Base-by-base conservation (phyloP, 164 flowering plant species). In the Piper betle region DNA sequence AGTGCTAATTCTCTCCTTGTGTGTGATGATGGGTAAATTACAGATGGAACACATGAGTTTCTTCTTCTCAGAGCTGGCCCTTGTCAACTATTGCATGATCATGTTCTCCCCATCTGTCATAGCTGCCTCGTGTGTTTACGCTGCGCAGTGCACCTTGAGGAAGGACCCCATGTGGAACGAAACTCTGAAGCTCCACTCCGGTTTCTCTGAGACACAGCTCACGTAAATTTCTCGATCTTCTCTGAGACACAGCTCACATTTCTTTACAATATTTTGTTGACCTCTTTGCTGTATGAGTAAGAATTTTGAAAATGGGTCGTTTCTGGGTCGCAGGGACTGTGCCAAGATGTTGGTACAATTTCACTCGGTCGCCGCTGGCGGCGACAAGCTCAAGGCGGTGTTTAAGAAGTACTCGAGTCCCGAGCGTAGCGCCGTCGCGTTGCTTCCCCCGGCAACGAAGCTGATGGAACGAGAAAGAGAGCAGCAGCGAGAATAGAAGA, bases 101-200 rank as follows among this genome's bases (percentile, higher is more conserved):
- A 53, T 64, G 53, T 84, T 73, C 72, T 66, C 78, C 65, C 89
- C 96, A 46, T 93, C 97, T 1, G 76, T 88, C 92, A 66, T 90
- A 10, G 88, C 97, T n/a, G 99, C 99, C 58, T 77, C 97, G 16
- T 95, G 97, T 8, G 95, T 90, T 58, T 90, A 84, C 64, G 97
- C 83, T 0, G 97, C 99, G 6, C 74, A 84, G 0, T 75, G 81
- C 74, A 82, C 91, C 9, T 74, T 93, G 6, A 74, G 71, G 71
- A 76, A 69, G 68, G 70, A 11, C 13, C 95, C 94, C 18, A 20
- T 61, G 19, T 93, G 99, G 99, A 80, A 62, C 12, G 84, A 82
- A n/a, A 88, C 97, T 0, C 85, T 93, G 1, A 76, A 81, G 72
- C 57, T 72, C 33, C 89, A 93, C 66, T 86, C 96, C 0, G 91